A percentile compares a stretch with the other conserved stretches of the same genome.
phyloP scores from a whole-genome alignment of 257 asterid species.

The Vinca minor region DNA sequence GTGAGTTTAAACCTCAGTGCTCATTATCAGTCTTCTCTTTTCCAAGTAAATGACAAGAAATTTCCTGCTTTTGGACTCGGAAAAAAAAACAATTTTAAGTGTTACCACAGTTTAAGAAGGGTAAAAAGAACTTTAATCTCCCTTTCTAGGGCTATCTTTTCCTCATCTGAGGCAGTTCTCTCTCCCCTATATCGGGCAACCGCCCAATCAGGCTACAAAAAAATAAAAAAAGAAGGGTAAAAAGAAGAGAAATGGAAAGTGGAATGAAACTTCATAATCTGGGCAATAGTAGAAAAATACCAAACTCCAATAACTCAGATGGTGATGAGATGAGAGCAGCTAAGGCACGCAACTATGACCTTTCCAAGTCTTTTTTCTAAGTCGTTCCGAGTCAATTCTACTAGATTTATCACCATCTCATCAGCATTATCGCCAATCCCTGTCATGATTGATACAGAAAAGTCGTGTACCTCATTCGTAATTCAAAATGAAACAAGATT shows the following conservation, averaged over 20 bases:
- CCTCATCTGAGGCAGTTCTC: too few relatives aligned
- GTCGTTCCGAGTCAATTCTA: too few relatives aligned
- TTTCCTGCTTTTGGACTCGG: slow-evolving; percentile 2
- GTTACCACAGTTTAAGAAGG: neutral
- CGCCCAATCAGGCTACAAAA: too few relatives aligned
- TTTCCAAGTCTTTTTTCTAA: too few relatives aligned
- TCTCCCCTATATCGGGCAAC: too few relatives aligned
- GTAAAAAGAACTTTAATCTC: neutral
- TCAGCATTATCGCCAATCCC: too few relatives aligned
- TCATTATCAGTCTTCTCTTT: slow-evolving; percentile 2
- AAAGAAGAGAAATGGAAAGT: neutral
- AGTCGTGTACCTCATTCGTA: neutral
- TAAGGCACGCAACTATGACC: neutral
- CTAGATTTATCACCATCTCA: too few relatives aligned
- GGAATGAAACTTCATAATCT: neutral
- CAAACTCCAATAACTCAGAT: neutral
- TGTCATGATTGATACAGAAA: neutral
- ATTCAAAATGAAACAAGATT: too few relatives aligned
- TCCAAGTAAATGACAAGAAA: slow-evolving; percentile 11
- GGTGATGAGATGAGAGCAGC: too few relatives aligned
- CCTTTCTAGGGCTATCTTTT: too few relatives aligned
- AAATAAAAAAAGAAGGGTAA: too few relatives aligned
- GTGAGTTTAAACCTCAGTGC: neutral
- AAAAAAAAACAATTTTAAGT: neutral
- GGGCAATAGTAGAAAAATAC: neutral